Conservation (phyloP, 352 stramenopile species). For the Globisporangium ultimum region DNA sequence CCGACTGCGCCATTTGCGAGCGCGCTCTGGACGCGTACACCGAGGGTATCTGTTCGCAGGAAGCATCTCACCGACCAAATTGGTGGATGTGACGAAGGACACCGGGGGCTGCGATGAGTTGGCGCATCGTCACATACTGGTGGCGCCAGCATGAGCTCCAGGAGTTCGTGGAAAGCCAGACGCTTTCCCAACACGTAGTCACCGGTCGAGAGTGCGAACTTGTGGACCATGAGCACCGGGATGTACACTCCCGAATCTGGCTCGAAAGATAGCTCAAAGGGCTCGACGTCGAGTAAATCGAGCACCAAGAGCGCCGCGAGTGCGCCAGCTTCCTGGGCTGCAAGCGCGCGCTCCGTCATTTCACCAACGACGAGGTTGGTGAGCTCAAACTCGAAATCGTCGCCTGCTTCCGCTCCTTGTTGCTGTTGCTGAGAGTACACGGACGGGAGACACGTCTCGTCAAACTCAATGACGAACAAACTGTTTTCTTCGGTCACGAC, state of each 20-base stretch:
- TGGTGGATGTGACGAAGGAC: constrained; percentile 1
- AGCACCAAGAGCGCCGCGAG: constrained; percentile 58
- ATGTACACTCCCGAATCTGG: constrained; percentile 61
- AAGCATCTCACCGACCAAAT: constrained; percentile 47
- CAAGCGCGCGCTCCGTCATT: constrained; percentile 48
- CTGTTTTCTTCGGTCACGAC: constrained; percentile 36
- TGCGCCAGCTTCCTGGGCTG: constrained; percentile 54
- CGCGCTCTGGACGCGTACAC: constrained; percentile 27
- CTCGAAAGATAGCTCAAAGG: constrained; percentile 50
- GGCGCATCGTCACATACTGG: not conserved
- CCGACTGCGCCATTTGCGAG: constrained; percentile 44
- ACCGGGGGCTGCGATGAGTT: not conserved
- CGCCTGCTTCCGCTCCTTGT: not conserved
- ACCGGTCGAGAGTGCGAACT: constrained; percentile 10
- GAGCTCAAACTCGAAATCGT: constrained; percentile 3
- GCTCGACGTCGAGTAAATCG: constrained; percentile 50
- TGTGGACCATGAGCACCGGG: constrained; percentile 60
- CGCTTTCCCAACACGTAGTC: constrained; percentile 16
- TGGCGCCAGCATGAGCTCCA: constrained; percentile 19
- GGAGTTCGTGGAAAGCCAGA: constrained; percentile 20
- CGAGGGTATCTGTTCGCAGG: constrained; percentile 39
- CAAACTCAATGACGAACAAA: constrained; percentile 42
- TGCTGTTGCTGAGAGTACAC: not conserved
- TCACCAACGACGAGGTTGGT: constrained; percentile 35
- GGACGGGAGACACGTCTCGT: constrained; percentile 20